Evolutionary conservation across 2,329 filamentous ascomycete species (phyloP), one percentile per base, ranked within the genome.

Genomic region (Exophiala alcalophila): DNA sequence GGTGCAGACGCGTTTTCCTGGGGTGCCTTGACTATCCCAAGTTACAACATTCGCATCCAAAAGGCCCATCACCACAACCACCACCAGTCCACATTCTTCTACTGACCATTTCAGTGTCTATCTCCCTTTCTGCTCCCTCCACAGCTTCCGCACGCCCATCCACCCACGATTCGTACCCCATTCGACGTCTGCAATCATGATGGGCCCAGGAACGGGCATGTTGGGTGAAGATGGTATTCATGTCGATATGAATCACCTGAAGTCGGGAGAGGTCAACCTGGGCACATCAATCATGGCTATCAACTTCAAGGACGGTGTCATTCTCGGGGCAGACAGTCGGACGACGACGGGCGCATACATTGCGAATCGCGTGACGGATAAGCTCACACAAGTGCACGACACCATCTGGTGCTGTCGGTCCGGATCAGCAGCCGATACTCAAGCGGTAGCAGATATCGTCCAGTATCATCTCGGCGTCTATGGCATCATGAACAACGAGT

Each of bases 401-500:
- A 97, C 91, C 47, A 97, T 98, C 70, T 98, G 92, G 92, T 98
- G 92, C 74, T 98, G 92, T 74, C 84, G 92, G 61, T 97, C 92
- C 49, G 92, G 92, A 37, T 98, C 92, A 18, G 92, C 92, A 21
- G 92, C 92, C 56, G 92, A 98, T 64, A 98, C 92, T 47, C 92
- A 98, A 70, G 92, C 92, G 35, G 89, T 98, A 34, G 92, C 92
- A 47, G 92, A 98, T 62, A 96, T 98, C 60, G 92, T 98, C 28
- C 87, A 94, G 64, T 96, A 97, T 68, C 87, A 98, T 66, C 78
- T 98, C 38, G 86, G 87, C 59, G 81, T 96, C 71, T 97, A 94
- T 67, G 84, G 86, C 52, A 86, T 94, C 70, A 80, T 80, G 58
- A 95, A 95, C 67, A 83, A 90, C 63, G 88, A 91, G 72, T 74